Conservation (phyloP, 2,329 filamentous ascomycete genomes). For the Sporothrix protearum region DNA sequence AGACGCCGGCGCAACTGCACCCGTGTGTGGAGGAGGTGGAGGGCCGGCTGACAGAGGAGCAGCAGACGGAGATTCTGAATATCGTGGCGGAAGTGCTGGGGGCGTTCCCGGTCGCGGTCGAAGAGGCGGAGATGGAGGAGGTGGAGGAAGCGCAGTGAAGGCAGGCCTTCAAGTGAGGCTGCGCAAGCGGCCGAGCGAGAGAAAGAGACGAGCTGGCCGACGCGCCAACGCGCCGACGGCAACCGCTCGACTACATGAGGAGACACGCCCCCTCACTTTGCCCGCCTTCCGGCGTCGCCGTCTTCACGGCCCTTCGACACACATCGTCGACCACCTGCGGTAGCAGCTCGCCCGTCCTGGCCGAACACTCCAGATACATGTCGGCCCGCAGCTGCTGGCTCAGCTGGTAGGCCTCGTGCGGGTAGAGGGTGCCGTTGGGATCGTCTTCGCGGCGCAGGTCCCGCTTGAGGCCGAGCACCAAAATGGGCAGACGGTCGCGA, state of each 20-base stretch:
- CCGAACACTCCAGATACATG: constrained; percentile 62
- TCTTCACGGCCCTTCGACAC: constrained; percentile 52
- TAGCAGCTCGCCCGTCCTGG: constrained; percentile 57
- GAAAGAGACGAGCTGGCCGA: constrained; percentile 32
- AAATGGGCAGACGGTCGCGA: constrained; percentile 50
- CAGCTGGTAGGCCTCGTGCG: constrained; percentile 56
- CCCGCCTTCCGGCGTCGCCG: constrained; percentile 45
- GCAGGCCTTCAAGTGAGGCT: too few relatives aligned
- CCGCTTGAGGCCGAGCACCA: constrained; percentile 59
- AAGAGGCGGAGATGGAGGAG: constrained; percentile 31
- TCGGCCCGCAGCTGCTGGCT: constrained; percentile 59
- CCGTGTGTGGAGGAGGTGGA: constrained; percentile 64
- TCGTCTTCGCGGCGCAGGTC: constrained; percentile 57
- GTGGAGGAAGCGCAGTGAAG: constrained; percentile 22
- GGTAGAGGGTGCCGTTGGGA: constrained; percentile 58
- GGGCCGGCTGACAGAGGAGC: constrained; percentile 55
- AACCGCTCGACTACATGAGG: constrained; percentile 40
- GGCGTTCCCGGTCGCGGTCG: constrained; percentile 42
- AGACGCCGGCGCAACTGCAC: constrained; percentile 55
- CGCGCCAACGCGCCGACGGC: neutral
- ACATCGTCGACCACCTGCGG: constrained; percentile 59
- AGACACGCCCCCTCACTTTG: constrained; percentile 55
- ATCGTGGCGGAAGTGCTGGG: constrained; percentile 58
- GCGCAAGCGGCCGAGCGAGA: constrained; percentile 24
- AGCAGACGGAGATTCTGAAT: constrained; percentile 56